Base-by-base conservation (phyloP, 2,329 filamentous ascomycete species). In the Colletotrichum lindemuthianum region DNA sequence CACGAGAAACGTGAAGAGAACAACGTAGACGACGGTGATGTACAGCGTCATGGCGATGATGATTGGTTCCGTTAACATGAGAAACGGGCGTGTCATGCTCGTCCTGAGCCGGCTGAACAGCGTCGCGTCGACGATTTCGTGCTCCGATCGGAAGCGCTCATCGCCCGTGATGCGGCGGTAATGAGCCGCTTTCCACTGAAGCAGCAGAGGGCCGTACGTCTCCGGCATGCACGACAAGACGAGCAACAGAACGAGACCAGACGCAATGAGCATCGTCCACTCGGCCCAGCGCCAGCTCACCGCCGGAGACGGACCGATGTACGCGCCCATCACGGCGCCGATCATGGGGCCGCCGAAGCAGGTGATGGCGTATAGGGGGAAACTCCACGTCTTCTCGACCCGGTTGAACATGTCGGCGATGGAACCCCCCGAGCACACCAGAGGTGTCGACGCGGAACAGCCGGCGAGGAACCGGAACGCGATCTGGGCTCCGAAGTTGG, bases 201-300 rank as follows among this genome's bases (percentile, higher is more conserved):
- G 74, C 4, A 91, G 75, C 12, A 89, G 51, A 39, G 74, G 75
- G 2, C 72, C 83, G 67, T 90, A 91, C 0, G 89, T 91, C 73
- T 91, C 89, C 2, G 89, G 89, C 55, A 91, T 87, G 50, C 88
- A 79, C 13, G 88, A 70, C 32, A 86, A 71, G 39, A 91, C 84
- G 41, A 85, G 69, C n/a, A 79, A 72, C 32, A 90, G 79, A 61
- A 89, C 76, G 6, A 83, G 72, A 0, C 81, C 86, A 0, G 87
- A 82, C 81, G 87, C 88, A 54, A 91, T 90, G 37, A 90, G 76
- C 63, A 90, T 81, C 1, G 87, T 81, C 76, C 89, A 91, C 72
- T 90, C 88, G 0, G 81, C 80, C 86, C 86, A 90, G n/a, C 85
- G 80, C 83, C 88, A 91, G 53, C 78, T 81, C 2, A 75, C 71